Base-by-base conservation (phyloP, 2,329 filamentous ascomycete genomes). In the Scedosporium aurantiacum region DNA sequence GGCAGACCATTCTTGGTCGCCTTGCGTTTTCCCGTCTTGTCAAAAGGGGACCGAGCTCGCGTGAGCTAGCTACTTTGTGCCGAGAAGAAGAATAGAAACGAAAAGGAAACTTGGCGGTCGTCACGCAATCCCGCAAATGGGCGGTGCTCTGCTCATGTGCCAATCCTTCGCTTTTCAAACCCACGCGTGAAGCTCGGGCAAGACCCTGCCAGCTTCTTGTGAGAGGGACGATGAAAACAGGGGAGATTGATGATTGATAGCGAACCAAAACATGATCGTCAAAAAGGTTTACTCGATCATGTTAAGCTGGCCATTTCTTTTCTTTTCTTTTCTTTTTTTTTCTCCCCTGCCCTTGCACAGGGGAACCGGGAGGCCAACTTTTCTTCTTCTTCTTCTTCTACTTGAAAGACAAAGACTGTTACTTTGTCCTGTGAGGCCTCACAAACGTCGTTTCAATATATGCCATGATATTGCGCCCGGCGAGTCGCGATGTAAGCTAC, bases 181-280 rank as follows among this genome's bases (percentile, higher is more conserved):
- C 16, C n/a, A 7, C 40, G n/a, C n/a, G 3, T n/a, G 43, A 21
- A 14, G 10, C n/a, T n/a, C n/a, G 18, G 8, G 43, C 4, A 47
- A 47, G 43, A 47, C 43, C 43, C 43, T 47, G 43, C 16, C 16
- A 14, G 16, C 43, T 47, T 21, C 6, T 47, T 6, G 32, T 2
- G 2, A 14, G 32, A 14, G 6, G 32, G 32, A 32, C 28, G 43
- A 18, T 21, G 18, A 18, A 45, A 45, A 45, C 41, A 18, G 14
- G 41, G 41, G 14, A 14, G 14, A 41, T 41, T 41, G 16, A 27
- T 10, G 23, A 57, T 57, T n/a, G 23, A 57, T 57, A 27, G 28
- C 28, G 55, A 57, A 58, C 56, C 56, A 16, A 58, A 58, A 58
- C 56, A 58, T 58, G 56, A 58, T 58, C 32, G 32, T 16, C 56